These are phyloP conservation scores for Alternaria alternata DNA, from an alignment of 2,329 filamentous ascomycete genomes.

Conservation along the genomic window DNA sequence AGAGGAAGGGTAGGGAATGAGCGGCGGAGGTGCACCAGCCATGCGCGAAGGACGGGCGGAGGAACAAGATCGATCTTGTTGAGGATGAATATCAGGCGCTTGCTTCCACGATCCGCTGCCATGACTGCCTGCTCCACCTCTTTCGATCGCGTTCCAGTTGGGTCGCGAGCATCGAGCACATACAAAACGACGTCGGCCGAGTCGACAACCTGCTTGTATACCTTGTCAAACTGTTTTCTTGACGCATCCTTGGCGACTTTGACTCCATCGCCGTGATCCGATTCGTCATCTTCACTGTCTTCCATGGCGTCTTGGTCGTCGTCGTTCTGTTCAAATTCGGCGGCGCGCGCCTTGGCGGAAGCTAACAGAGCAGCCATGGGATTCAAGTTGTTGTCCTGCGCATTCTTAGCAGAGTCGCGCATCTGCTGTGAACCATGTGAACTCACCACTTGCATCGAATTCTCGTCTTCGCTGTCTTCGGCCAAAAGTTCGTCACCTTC, in stretches of 20 bases:
- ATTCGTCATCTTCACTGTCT: conserved; percentile 64
- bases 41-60: conserved; percentile 79
- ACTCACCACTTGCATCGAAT: conserved; percentile 63
- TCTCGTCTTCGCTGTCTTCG: conserved; percentile 61
- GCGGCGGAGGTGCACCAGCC: conserved; percentile 83
- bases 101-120: conserved; percentile 82
- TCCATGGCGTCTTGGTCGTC: conserved; percentile 66
- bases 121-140: conserved; percentile 91
- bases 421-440: not conserved
- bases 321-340: conserved; percentile 73
- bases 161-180: conserved; percentile 90
- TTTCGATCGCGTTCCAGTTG: conserved; percentile 86
- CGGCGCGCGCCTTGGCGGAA: conserved; percentile 80
- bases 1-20: conserved; percentile 93
- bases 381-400: conserved; percentile 73
- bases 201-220: conserved; percentile 92
- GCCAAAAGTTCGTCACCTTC: conserved; percentile 64
- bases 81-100: conserved; percentile 87
- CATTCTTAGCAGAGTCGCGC: conserved; percentile 11
- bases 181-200: conserved; percentile 91
- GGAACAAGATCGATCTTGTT: conserved; percentile 97
- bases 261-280: conserved; percentile 50
- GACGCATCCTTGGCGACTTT: conserved; percentile 66
- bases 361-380: conserved; percentile 92
- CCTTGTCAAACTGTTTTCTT: conserved; percentile 89